Conservation (phyloP, 352 stramenopile species). For the Pythium folliculosum region DNA sequence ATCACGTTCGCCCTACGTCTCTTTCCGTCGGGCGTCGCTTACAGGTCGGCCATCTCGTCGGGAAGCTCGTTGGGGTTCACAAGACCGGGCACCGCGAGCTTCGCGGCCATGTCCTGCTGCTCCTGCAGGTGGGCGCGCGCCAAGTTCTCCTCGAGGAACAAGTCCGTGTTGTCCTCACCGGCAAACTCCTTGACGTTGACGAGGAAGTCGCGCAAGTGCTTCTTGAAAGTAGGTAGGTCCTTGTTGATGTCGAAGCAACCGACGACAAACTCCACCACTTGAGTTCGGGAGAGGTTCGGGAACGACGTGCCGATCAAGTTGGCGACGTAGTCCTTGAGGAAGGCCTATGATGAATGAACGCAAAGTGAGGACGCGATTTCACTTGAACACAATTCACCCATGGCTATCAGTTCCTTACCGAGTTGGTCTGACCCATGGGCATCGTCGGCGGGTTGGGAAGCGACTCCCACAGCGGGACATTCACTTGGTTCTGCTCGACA, state of each 20-base stretch:
- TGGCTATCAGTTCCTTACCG: slow-evolving; percentile 39
- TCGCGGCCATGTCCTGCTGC: slow-evolving; percentile 79
- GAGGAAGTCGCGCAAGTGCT: slow-evolving; percentile 98
- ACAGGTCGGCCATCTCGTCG: slow-evolving; percentile 89
- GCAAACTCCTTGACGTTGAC: slow-evolving; percentile 99
- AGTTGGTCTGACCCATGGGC: slow-evolving; percentile 76
- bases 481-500: slow-evolving; percentile 96
- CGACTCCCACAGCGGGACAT: slow-evolving; percentile 95
- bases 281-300: slow-evolving; percentile 92
- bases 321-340: slow-evolving; percentile 96
- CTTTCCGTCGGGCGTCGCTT: slow-evolving; percentile 22
- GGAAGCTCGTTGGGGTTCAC: slow-evolving; percentile 91
- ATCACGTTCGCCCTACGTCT: neutral
- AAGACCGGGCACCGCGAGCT: slow-evolving; percentile 89
- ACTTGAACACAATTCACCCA: neutral
- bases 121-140: slow-evolving; percentile 85
- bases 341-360: slow-evolving; percentile 49
- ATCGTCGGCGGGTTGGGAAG: slow-evolving; percentile 66
- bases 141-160: slow-evolving; percentile 96
- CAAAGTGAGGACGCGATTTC: neutral
- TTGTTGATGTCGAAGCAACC: slow-evolving; percentile 98
- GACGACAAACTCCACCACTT: slow-evolving; percentile 97
- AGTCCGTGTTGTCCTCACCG: slow-evolving; percentile 95
- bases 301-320: slow-evolving; percentile 97
- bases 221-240: slow-evolving; percentile 98